Evolutionary conservation across 768 basidiomycete species (phyloP).

Genomic region (Candolleomyces efflorescens): DNA sequence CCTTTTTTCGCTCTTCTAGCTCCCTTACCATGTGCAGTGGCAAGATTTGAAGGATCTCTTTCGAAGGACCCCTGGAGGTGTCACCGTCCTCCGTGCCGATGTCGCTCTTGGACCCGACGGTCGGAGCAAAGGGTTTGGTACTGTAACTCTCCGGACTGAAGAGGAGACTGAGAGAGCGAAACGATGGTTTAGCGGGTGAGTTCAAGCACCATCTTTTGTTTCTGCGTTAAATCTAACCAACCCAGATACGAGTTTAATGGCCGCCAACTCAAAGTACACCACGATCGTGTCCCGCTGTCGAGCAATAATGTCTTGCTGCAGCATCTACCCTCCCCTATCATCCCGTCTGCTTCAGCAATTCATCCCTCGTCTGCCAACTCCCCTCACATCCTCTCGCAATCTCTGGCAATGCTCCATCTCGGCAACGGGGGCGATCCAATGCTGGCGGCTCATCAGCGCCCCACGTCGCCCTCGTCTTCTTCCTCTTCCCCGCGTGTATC

Average conservation of each 20-base stretch:
- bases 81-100: conserved; percentile 86
- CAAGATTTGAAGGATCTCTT: conserved; percentile 98
- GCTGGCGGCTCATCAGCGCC: not conserved
- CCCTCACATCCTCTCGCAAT: conserved; percentile 9
- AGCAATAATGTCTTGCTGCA: conserved; percentile 18
- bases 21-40: conserved; percentile 95
- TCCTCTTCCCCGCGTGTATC: not conserved
- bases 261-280: conserved; percentile 83
- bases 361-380: conserved; percentile 4
- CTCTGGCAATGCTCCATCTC: conserved; percentile 6
- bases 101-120: conserved; percentile 87
- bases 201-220: conserved; percentile 11
- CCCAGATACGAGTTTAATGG: conserved; percentile 85
- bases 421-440: not conserved
- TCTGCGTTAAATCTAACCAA: not conserved
- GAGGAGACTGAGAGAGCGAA: conserved; percentile 83
- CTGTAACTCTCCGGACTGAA: conserved; percentile 81
- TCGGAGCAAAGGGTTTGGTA: conserved; percentile 89
- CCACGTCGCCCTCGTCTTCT: not conserved
- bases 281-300: conserved; percentile 68
- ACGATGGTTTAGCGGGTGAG: conserved; percentile 87
- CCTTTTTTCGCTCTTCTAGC: conserved; percentile 55
- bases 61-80: conserved; percentile 46
- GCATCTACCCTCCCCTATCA: conserved; percentile 1
- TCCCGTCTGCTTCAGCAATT: no score